Percentiles rank a stretch among this genome's conserved stretches.
Evolutionary conservation across 2,329 filamentous ascomycete species (phyloP).

Genomic region (Huntiella decipiens): DNA sequence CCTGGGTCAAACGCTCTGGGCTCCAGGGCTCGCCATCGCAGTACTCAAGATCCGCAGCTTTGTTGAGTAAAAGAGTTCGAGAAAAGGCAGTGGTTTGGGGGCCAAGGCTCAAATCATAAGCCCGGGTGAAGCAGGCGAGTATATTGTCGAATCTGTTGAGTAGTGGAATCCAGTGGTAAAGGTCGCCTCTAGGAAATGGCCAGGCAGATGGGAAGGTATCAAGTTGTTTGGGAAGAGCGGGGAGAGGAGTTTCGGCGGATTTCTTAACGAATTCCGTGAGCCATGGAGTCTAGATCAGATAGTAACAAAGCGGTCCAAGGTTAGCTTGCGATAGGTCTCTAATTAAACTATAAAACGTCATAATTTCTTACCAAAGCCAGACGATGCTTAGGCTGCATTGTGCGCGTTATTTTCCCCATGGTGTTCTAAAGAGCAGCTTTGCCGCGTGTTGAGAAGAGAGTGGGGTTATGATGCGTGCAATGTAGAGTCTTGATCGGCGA

Average conservation of each 20-base stretch:
- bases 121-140: constrained; percentile 60
- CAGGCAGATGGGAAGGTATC: constrained; percentile 69
- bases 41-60: constrained; percentile 31
- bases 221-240: constrained; percentile 59
- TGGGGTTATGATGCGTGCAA: no score
- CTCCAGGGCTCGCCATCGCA: constrained; percentile 18
- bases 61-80: constrained; percentile 42
- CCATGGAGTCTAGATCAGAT: constrained; percentile 53
- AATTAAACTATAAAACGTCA: not conserved
- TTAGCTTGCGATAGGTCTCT: not conserved
- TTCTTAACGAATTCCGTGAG: constrained; percentile 61
- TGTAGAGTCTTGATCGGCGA: no score
- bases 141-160: constrained; percentile 86
- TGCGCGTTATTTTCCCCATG: constrained; percentile 53
- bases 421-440: constrained; percentile 19
- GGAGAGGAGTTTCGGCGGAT: constrained; percentile 49
- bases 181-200: constrained; percentile 86
- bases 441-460: not conserved
- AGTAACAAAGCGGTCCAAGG: not conserved
- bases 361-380: constrained; percentile 40
- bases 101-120: constrained; percentile 61
- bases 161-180: constrained; percentile 95
- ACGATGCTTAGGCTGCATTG: constrained; percentile 46
- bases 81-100: constrained; percentile 65
- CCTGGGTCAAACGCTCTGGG: constrained; percentile 29